A percentile compares a stretch with the other conserved stretches of the same genome.
These are phyloP conservation scores for Nakaseomyces glabratus DNA, from an alignment of 1,139 yeast species.

Conservation along the genomic window DNA sequence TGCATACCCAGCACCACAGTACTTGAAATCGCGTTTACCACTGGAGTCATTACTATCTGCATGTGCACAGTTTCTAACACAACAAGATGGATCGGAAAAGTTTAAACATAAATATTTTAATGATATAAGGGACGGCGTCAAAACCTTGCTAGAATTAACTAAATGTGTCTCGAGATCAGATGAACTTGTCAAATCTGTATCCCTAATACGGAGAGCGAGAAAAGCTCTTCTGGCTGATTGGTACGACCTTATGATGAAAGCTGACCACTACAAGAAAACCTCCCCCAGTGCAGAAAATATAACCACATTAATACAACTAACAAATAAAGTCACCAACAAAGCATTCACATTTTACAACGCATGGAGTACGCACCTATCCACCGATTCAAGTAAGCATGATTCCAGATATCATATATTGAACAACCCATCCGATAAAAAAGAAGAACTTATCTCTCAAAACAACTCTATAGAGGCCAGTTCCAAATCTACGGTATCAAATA, in stretches of 20 bases:
- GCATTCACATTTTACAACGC: constrained; percentile 64
- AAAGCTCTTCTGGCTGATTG: constrained; percentile 82
- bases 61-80: constrained; percentile 64
- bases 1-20: constrained; percentile 7
- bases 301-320: constrained; percentile 61
- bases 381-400: constrained; percentile 1
- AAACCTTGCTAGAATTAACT: constrained; percentile 63
- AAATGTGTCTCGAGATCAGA: constrained; percentile 81
- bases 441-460: constrained; percentile 7
- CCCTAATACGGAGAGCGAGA: constrained; percentile 62
- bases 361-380: constrained; percentile 52
- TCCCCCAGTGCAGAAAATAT: constrained; percentile 50
- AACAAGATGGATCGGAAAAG: constrained; percentile 46
- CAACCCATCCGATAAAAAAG: constrained; percentile 3
- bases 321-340: constrained; percentile 64
- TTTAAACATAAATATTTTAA: constrained; percentile 36
- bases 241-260: constrained; percentile 79
- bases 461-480: not conserved
- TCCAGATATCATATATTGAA: constrained; percentile 5
- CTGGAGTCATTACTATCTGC: constrained; percentile 58
- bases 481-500: not conserved
- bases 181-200: constrained; percentile 61
- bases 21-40: constrained; percentile 33
- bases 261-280: constrained; percentile 73
- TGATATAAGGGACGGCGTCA: constrained; percentile 73